Base-by-base conservation (phyloP, 2,329 filamentous ascomycete genomes). In the Cladosporium cucumerinum region DNA sequence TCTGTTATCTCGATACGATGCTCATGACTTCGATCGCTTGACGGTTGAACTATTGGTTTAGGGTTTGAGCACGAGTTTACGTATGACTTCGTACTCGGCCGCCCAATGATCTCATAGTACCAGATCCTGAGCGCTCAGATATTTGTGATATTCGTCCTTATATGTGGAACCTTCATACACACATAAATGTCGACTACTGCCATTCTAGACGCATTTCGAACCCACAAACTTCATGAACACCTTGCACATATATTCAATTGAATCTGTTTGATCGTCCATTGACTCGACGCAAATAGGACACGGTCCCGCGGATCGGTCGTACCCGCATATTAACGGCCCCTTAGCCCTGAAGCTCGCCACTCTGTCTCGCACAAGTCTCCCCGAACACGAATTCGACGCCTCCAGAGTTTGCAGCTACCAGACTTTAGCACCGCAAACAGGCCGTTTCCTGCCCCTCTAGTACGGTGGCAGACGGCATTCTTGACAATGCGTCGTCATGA, bases 401-500 rank as follows among this genome's bases (percentile, higher is more conserved):
- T 30, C 21, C 23, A 55, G 18, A 54, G 32, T 62, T 62, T 46
- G 60, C 60, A 7, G 25, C 34, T 55, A 62, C 48, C 46, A 62
- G 34, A 30, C 11, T 55, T 62, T 62, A 54, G 59, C 60, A 62
- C 25, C 49, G 48, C 60, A 36, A 54, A 46, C 60, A 55, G 60
- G 30, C 60, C 60, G 49, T 62, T 30, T 46, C 8, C 48, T 62
- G 60, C n/a, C 30, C 60, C 58, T 60, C 39, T 21, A 28, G 46
- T 48, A 51, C 48, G 16, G 3, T 54, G 30, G 59, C 16, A 8
- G 34, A 32, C 23, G 59, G 59, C 59, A 21, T 28, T 18, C 21
- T 32, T 43, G 25, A 48, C n/a, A 6, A 49, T 21, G 48, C 59
- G 48, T 61, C 59, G 59, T 61, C 59, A 61, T 61, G 48, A 46